Evolutionary conservation across 1,284 basidiomycete genomes (phyloP), one percentile per base, ranked within the genome.

Genomic region (Bondarzewia mesenterica): DNA sequence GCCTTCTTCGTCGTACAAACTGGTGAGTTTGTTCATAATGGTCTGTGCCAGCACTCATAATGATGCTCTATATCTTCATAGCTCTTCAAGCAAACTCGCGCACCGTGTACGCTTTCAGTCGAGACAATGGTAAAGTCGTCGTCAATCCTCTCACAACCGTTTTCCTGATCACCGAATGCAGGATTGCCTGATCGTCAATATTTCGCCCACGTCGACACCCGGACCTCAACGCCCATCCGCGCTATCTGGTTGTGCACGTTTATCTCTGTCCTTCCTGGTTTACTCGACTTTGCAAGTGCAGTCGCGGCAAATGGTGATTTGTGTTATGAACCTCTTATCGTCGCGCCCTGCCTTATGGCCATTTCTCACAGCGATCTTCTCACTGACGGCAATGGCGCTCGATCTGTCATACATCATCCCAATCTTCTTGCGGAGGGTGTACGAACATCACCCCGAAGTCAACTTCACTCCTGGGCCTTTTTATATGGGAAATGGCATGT

Each of bases 401-500:
- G 83, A 88, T 57, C 61, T 81, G 42, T 83, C 80, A 55, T 89
- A 89, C 58, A 75, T 86, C 52, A 82, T 89, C 51, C 85, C 87
- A 1, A 85, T 89, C 59, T 72, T 80, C 60, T 67, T 83, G 60
- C 78, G 88, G 29, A 74, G 89, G 49, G 66, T 85, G 48, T 91
- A 77, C 64, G 71, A 76, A 50, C 74, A 85, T 52, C 91, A 94
- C 60, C 90, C 91, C 0, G 91, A 93, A 46, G 85, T 93, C 32
- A 70, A 71, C 56, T 93, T 89, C 73, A 83, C 82, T 61, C 89
- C 90, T 1, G 91, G 91, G n/a, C 91, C 91, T n/a, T 93, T 91
- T 68, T 87, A 82, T 62, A 82, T 93, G 73, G 90, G 90, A 20
- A 70, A 80, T 46, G 89, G 88, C 0, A 57, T 72, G 50, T 62